A percentile compares a stretch with the other conserved stretches of the same genome.
Conservation (phyloP, 768 basidiomycete genomes). For the Suillus lakei region DNA sequence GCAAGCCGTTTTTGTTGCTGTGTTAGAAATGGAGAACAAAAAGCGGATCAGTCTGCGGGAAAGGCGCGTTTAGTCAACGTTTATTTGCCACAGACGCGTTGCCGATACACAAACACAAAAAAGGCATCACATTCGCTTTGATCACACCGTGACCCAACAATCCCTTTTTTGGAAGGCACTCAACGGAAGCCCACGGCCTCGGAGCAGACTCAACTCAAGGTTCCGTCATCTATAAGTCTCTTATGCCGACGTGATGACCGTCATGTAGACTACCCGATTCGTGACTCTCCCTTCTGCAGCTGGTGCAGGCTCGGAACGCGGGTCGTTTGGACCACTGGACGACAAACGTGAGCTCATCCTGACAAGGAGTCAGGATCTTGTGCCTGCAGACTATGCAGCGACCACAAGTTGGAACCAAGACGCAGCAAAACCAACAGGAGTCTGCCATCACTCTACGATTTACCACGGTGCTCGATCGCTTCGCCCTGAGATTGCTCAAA, state of each 20-base stretch:
- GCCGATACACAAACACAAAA: slow-evolving; percentile 14
- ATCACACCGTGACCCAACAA: background rate
- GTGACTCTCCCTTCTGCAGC: background rate
- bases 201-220: background rate
- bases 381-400: background rate
- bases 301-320: background rate
- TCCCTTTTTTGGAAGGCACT: background rate
- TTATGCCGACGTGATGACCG: background rate
- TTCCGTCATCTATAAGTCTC: background rate
- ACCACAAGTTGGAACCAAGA: background rate
- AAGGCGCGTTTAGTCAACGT: slow-evolving; percentile 18
- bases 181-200: background rate
- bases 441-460: background rate
- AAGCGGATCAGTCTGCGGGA: slow-evolving; percentile 16
- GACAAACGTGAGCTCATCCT: background rate
- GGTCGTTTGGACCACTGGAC: background rate
- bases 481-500: background rate
- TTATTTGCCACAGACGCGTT: slow-evolving; percentile 25
- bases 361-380: background rate
- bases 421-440: background rate
- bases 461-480: background rate
- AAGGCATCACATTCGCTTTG: background rate
- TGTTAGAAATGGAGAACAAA: slow-evolving; percentile 15
- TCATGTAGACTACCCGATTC: background rate
- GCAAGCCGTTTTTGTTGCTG: slow-evolving; percentile 2